These are phyloP conservation scores for Curvularia lunata DNA, from an alignment of 2,329 filamentous ascomycete genomes.

Conservation along the genomic window DNA sequence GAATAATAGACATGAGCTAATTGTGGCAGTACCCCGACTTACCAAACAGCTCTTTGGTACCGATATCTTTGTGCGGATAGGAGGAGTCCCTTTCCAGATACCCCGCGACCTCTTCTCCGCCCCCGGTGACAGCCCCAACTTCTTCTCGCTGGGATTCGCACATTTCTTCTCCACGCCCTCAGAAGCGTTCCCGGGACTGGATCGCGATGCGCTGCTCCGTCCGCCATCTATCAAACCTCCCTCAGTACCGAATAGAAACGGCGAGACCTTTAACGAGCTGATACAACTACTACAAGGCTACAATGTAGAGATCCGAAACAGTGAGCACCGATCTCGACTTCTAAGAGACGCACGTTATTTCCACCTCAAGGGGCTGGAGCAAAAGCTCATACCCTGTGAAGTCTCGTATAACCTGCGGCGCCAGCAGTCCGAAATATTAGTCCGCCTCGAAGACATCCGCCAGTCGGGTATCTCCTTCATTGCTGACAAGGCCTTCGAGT, in stretches of 20 bases:
- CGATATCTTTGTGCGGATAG: slow-evolving; percentile 90
- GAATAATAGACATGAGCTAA: slow-evolving; percentile 18
- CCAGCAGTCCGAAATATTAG: slow-evolving; percentile 73
- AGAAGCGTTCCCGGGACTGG: slow-evolving; percentile 85
- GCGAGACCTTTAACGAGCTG: slow-evolving; percentile 83
- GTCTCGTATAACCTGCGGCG: slow-evolving; percentile 77
- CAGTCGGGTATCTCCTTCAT: slow-evolving; percentile 79
- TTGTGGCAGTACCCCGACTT: slow-evolving; percentile 74
- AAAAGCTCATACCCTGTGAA: slow-evolving; percentile 78
- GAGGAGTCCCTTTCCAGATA: slow-evolving; percentile 85
- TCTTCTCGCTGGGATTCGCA: slow-evolving; percentile 89
- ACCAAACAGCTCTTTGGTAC: slow-evolving; percentile 91
- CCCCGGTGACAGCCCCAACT: slow-evolving; percentile 92
- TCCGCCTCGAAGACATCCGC: slow-evolving; percentile 85
- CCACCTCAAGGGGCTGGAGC: slow-evolving; percentile 89
- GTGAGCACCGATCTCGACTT: slow-evolving; percentile 76
- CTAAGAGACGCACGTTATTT: slow-evolving; percentile 90
- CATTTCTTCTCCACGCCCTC: slow-evolving; percentile 82
- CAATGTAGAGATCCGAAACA: slow-evolving; percentile 75
- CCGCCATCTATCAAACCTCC: slow-evolving; percentile 87
- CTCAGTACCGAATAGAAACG: slow-evolving; percentile 77
- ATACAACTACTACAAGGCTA: slow-evolving; percentile 85
- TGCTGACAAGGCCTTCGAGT: slow-evolving; percentile 52
- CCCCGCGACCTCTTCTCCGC: slow-evolving; percentile 84
- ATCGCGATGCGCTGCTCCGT: slow-evolving; percentile 77